Percentiles rank a stretch among this genome's conserved stretches.
Conservation (phyloP, 108 stramenopile species). For the Epipyxis sp. region DNA sequence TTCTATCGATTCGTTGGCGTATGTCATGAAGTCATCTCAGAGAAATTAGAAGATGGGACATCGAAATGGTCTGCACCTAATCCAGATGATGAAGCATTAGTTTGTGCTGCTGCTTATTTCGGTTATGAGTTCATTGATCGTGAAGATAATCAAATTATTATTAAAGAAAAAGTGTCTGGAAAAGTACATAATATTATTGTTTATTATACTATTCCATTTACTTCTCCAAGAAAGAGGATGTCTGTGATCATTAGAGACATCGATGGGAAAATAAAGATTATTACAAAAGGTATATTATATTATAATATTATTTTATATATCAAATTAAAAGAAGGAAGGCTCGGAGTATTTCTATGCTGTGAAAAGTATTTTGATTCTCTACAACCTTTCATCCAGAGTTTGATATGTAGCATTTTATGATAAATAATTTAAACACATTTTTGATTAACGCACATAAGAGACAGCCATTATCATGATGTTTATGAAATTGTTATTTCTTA, state of each 20-base stretch:
- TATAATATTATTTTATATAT: too few relatives aligned
- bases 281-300: too few relatives aligned
- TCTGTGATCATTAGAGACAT: slow-evolving; percentile 49
- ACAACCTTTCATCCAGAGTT: too few relatives aligned
- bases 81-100: slow-evolving; percentile 29
- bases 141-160: slow-evolving; percentile 15
- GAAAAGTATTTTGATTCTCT: too few relatives aligned
- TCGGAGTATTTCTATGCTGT: too few relatives aligned
- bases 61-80: slow-evolving; percentile 32
- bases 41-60: neutral
- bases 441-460: too few relatives aligned
- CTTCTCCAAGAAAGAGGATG: slow-evolving; percentile 61
- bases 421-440: too few relatives aligned
- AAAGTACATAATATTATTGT: slow-evolving; percentile 47
- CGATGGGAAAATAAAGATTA: neutral
- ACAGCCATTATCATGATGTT: too few relatives aligned
- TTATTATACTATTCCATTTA: slow-evolving; percentile 55
- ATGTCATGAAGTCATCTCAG: slow-evolving; percentile 46
- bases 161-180: slow-evolving; percentile 23
- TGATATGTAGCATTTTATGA: too few relatives aligned
- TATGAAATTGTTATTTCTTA: too few relatives aligned
- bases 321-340: too few relatives aligned
- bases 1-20: slow-evolving; percentile 51
- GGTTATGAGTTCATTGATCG: slow-evolving; percentile 20
- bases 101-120: slow-evolving; percentile 24